Conservation (phyloP, 257 asterid species). For the Solanum neorickii region DNA sequence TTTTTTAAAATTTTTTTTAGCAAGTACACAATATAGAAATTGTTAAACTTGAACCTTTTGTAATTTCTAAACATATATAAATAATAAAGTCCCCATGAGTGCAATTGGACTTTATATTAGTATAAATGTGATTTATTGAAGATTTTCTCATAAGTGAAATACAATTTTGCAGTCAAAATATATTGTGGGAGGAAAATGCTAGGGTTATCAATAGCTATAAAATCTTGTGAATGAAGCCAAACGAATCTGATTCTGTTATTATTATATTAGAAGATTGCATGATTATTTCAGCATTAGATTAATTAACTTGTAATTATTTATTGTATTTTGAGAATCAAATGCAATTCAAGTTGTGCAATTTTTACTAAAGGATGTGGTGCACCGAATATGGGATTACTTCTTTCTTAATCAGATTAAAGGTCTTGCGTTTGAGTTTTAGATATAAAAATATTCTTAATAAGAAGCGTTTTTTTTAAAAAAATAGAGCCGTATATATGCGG, state of each 20-base stretch:
- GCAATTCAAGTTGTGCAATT: not conserved
- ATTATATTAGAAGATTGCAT: not conserved
- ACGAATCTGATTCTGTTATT: not conserved
- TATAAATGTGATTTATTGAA: not conserved
- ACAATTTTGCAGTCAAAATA: not conserved
- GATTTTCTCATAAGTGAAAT: not conserved
- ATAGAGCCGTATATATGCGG: not conserved
- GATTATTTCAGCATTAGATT: not conserved
- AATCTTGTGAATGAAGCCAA: not conserved
- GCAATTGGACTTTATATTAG: not conserved
- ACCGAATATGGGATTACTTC: too few relatives aligned
- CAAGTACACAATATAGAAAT: not conserved
- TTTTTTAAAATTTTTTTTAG: not conserved
- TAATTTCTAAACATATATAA: not conserved
- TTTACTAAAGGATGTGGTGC: too few relatives aligned
- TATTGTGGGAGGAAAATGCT: not conserved
- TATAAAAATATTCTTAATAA: too few relatives aligned
- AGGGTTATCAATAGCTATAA: not conserved
- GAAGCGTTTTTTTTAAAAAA: too few relatives aligned
- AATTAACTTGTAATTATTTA: not conserved
- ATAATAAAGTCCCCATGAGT: not conserved
- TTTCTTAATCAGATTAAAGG: not conserved
- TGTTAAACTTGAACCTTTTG: not conserved
- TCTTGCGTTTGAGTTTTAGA: fast-evolving
- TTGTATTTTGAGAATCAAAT: not conserved